phyloP scores from a whole-genome alignment of 2,329 filamentous ascomycete species.

The Xylariaceae sp. region DNA sequence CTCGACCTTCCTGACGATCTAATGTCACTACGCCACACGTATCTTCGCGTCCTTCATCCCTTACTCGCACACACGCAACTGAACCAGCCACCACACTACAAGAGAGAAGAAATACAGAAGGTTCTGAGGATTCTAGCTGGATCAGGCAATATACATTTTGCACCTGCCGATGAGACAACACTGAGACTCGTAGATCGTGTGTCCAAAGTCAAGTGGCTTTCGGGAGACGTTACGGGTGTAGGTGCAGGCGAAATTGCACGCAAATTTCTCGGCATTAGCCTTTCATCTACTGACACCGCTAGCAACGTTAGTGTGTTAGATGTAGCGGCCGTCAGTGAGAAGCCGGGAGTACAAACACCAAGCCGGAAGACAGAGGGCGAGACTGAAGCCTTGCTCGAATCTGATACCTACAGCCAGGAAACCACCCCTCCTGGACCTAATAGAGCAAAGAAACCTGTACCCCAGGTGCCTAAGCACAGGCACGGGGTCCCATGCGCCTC shows the following conservation, averaged over 20 bases:
- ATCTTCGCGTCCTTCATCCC: slow-evolving; percentile 87
- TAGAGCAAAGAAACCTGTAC: slow-evolving; percentile 44
- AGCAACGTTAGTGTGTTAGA: slow-evolving; percentile 74
- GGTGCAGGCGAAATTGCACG: slow-evolving; percentile 46
- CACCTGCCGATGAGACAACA: slow-evolving; percentile 76
- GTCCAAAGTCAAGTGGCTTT: slow-evolving; percentile 66
- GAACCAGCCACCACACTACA: slow-evolving; percentile 82
- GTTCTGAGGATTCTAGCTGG: slow-evolving; percentile 69
- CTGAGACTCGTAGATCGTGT: slow-evolving; percentile 73
- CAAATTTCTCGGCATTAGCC: slow-evolving; percentile 66
- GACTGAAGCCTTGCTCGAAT: slow-evolving; percentile 8
- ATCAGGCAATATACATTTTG: slow-evolving; percentile 68
- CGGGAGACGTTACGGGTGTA: slow-evolving; percentile 25
- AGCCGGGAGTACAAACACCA: slow-evolving; percentile 76
- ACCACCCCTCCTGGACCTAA: slow-evolving; percentile 5
- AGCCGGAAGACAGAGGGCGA: slow-evolving; percentile 47
- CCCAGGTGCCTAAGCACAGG: slow-evolving; percentile 52
- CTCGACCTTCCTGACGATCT: slow-evolving; percentile 88
- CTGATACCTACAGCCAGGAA: no score
- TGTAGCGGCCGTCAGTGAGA: slow-evolving; percentile 75
- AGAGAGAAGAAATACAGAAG: slow-evolving; percentile 75
- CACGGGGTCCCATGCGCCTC: slow-evolving; percentile 43
- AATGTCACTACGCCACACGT: slow-evolving; percentile 78
- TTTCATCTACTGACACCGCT: slow-evolving; percentile 59
- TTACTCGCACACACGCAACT: slow-evolving; percentile 90